Conservation (phyloP, 108 stramenopile genomes). For the Schizochytrium sp. region DNA sequence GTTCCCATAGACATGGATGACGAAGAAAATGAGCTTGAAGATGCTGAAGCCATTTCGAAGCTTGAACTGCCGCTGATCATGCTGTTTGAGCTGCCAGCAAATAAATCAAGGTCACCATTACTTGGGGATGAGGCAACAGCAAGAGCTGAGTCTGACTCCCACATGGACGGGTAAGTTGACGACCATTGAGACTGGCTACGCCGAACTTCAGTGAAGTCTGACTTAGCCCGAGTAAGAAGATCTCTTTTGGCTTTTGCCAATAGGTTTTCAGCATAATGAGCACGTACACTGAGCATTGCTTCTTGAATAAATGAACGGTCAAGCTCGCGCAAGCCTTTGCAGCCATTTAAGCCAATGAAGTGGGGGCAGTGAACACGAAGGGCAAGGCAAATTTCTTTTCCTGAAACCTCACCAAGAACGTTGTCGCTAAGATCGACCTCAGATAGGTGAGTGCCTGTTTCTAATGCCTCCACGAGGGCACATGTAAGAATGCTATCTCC, state of each 20-base stretch:
- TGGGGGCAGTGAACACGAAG: background rate
- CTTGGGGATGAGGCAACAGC: no score
- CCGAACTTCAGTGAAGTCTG: background rate
- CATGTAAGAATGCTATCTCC: background rate
- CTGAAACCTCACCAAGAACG: constrained; percentile 8
- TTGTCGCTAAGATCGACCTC: constrained; percentile 52
- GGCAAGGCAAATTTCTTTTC: constrained; percentile 25
- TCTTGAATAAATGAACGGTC: background rate
- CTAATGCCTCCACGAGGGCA: constrained; percentile 6
- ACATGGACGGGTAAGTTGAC: background rate
- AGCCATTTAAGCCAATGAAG: constrained; percentile 2
- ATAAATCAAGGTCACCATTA: no score
- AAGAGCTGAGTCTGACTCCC: background rate
- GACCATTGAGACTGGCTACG: background rate
- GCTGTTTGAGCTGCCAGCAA: no score
- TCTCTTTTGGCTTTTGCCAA: background rate
- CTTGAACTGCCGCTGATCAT: no score
- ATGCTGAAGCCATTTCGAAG: no score
- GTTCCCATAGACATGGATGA: background rate
- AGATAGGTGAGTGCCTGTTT: background rate
- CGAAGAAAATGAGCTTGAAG: background rate
- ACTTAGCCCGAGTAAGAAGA: background rate
- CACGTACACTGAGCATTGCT: background rate
- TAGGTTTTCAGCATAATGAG: background rate
- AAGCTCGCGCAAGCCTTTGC: constrained; percentile 4